Base-by-base conservation (phyloP, 1,284 basidiomycete species). In the Ganoderma lingzhi region DNA sequence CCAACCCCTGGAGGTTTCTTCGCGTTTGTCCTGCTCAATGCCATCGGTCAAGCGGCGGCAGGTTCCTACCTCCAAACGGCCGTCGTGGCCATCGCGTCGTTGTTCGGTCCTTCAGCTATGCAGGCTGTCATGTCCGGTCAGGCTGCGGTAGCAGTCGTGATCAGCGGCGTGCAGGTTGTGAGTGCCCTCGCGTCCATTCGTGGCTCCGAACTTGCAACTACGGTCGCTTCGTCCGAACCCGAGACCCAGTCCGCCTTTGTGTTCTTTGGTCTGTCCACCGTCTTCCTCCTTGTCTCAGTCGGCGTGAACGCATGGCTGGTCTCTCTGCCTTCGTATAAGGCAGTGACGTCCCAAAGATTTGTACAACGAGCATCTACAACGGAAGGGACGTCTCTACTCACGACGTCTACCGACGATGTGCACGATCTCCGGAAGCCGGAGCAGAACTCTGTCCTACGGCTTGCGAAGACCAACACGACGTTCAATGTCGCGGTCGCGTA, bases 401-500 rank as follows among this genome's bases (percentile, higher is more conserved):
- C 75, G 65, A 37, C 63, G 55, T 44, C 66, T 64, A n/a, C 69
- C 44, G 35, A 71, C 35, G 62, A 70, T 53, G 39, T 41, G 41
- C 64, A 59, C n/a, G 62, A 58, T 9, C 62, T 45, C 15, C 35
- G 55, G 23, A 70, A 66, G 44, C 61, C 23, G 37, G 76, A 74
- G 45, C 73, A 75, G 73, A 75, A 59, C 64, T 79, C 70, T 15
- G 85, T 91, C 30, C 73, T 87, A 61, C 82, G 85, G 48, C 81
- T 94, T 23, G 86, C 87, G 1, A 90, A 86, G 76, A 83, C 86
- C 66, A 97, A 97, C 76, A 75, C 86, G 6, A 76, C 84, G 8
- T 92, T 91, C 77, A 90, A 96, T 78, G 74, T 94, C 63, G 90
- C 94, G 12, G 88, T 93, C 4, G 87, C 88, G 6, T 94, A 90